phyloP scores from a whole-genome alignment of 1,139 yeast genomes.

The Pichia sp. region DNA sequence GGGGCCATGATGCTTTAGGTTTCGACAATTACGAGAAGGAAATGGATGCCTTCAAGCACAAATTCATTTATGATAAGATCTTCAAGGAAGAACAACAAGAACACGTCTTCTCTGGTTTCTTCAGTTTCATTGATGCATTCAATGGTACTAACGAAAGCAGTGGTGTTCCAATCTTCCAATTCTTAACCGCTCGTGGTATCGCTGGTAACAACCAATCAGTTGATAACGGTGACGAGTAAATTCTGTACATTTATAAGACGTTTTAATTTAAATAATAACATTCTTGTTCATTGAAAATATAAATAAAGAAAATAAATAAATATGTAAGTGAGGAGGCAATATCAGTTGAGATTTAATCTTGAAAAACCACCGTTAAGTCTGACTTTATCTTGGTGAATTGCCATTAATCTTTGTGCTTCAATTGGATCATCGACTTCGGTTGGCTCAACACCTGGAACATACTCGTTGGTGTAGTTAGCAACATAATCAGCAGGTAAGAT shows the following conservation, averaged over 20 bases:
- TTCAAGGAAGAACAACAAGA: slow-evolving; percentile 87
- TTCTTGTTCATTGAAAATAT: neutral
- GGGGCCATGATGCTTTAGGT: slow-evolving; percentile 77
- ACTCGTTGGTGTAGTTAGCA: slow-evolving; percentile 53
- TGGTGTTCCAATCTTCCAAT: slow-evolving; percentile 55
- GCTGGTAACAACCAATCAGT: neutral
- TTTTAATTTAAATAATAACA: neutral
- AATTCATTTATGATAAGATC: slow-evolving; percentile 86
- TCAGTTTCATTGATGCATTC: slow-evolving; percentile 82
- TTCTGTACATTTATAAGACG: neutral
- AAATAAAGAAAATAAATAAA: neutral
- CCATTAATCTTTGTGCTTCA: slow-evolving; percentile 47
- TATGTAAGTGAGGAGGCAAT: neutral
- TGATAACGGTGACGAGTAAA: slow-evolving; percentile 5
- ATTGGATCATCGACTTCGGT: slow-evolving; percentile 45
- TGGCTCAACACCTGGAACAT: slow-evolving; percentile 50
- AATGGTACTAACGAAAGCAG: slow-evolving; percentile 39
- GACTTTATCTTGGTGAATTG: slow-evolving; percentile 46
- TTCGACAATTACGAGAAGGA: slow-evolving; percentile 65
- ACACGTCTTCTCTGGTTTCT: slow-evolving; percentile 85
- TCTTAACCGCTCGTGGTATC: slow-evolving; percentile 65
- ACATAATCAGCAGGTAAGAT: slow-evolving; percentile 49
- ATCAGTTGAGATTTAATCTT: slow-evolving; percentile 2
- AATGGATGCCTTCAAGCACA: slow-evolving; percentile 85
- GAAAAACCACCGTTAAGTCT: slow-evolving; percentile 45